These are phyloP conservation scores for Yamadazyma conglobata DNA, from an alignment of 1,139 yeast genomes.

Conservation along the genomic window DNA sequence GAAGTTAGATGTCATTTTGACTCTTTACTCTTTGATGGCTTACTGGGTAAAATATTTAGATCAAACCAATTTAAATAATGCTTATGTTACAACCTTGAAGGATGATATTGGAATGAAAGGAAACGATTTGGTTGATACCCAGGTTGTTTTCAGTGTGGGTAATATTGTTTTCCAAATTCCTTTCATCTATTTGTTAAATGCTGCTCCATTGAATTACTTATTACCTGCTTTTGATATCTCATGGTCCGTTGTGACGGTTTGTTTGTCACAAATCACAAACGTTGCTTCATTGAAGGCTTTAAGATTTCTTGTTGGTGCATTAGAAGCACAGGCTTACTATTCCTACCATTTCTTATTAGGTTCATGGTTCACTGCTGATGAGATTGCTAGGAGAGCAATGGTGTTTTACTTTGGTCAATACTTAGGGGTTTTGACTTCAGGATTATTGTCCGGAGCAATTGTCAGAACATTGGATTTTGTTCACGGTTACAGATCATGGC, in stretches of 20 bases:
- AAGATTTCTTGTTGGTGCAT: slow-evolving; percentile 59
- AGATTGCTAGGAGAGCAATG: slow-evolving; percentile 58
- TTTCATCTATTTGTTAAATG: slow-evolving; percentile 41
- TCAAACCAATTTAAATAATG: slow-evolving; percentile 56
- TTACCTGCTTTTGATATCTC: slow-evolving; percentile 57
- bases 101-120: slow-evolving; percentile 59
- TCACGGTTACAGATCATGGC: slow-evolving; percentile 59
- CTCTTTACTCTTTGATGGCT: slow-evolving; percentile 57
- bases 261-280: slow-evolving; percentile 44
- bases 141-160: slow-evolving; percentile 56
- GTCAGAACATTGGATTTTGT: slow-evolving; percentile 44
- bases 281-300: slow-evolving; percentile 52
- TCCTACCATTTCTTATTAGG: slow-evolving; percentile 62
- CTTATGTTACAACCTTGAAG: slow-evolving; percentile 66
- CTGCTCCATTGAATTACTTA: slow-evolving; percentile 51
- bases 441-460: slow-evolving; percentile 62
- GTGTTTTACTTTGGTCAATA: slow-evolving; percentile 59
- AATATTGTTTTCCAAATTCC: slow-evolving; percentile 55
- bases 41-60: slow-evolving; percentile 74
- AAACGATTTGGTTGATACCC: slow-evolving; percentile 63
- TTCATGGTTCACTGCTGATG: slow-evolving; percentile 55
- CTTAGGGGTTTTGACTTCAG: slow-evolving; percentile 60
- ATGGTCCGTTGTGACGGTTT: slow-evolving; percentile 67
- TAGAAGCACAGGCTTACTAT: slow-evolving; percentile 60
- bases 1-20: slow-evolving; percentile 60